Evolutionary conservation across 176 grass and related monocot species (phyloP).

Genomic region (Zizania latifolia): DNA sequence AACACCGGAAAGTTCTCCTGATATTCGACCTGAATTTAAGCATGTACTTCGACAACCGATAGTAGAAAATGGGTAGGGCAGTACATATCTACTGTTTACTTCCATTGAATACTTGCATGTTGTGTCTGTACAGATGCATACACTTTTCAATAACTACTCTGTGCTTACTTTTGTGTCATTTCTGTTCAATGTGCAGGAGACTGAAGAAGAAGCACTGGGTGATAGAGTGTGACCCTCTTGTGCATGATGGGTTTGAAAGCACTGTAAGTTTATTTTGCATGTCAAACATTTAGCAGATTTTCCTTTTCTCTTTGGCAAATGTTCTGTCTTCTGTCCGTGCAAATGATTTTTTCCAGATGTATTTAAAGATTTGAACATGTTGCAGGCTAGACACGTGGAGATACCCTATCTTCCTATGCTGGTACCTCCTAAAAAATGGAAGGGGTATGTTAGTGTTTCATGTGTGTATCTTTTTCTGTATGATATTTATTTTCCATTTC

Average conservation of each 20-base stretch:
- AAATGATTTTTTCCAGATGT: conserved; percentile 16
- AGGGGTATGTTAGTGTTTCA: conserved; percentile 60
- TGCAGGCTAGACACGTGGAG: conserved; percentile 79
- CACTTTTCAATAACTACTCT: background rate
- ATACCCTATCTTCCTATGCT: conserved; percentile 96
- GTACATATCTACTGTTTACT: conserved; percentile 8
- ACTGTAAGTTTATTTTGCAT: conserved; percentile 67
- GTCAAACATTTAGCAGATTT: background rate
- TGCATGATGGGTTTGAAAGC: conserved; percentile 71
- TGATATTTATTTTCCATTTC: background rate
- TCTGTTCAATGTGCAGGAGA: conserved; percentile 48
- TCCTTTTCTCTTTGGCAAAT: background rate
- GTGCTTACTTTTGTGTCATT: conserved; percentile 18
- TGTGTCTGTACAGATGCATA: background rate
- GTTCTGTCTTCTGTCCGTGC: background rate
- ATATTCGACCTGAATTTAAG: conserved; percentile 89
- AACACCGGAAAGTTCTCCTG: conserved; percentile 52
- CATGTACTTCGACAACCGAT: conserved; percentile 48
- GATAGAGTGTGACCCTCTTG: conserved; percentile 83
- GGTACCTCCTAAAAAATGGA: conserved; percentile 80
- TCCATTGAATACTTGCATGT: background rate
- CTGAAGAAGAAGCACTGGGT: conserved; percentile 66
- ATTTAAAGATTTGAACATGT: conserved; percentile 34
- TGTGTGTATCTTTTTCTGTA: conserved; percentile 8
- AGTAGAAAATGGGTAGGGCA: conserved; percentile 66